Evolutionary conservation across 129 eudicot genomes (phyloP), one percentile per base, ranked within the genome.

Genomic region (Kitagawia praeruptora): DNA sequence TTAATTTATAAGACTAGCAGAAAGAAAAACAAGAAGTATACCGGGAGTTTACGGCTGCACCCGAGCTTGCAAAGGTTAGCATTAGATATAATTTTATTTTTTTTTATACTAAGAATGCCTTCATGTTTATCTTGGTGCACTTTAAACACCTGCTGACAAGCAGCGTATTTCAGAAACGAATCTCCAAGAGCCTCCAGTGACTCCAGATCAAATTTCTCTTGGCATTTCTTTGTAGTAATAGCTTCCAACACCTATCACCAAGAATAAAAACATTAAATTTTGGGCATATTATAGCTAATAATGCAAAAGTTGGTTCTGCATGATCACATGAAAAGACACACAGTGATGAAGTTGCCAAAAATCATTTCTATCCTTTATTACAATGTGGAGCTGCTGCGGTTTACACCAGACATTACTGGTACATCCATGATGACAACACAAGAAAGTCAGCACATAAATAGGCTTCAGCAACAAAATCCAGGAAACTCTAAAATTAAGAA

Each of bases 161-260:
- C 88, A 82, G 94, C 92, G 73, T 95, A 95, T 74, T 95, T 95
- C 0, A 95, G 79, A 84, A 92, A 95, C 0, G 98, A 95, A 77
- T 95, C 98, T 5, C 98, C 98, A 56, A 95, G 88, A 75, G 97
- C 89, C 89, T 92, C 98, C 25, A 95, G 80, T 44, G 98, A 95
- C 82, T 95, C 97, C 73, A 95, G 79, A 85, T 90, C 89, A 79
- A 86, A 82, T 10, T 70, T 77, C 83, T 95, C 98, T 76, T 80
- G 90, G 85, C 98, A 95, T 54, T 84, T 83, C 64, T 90, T 95
- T 0, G 98, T 89, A 14, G 98, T 95, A 8, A 92, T 85, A 37
- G 96, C 97, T 78, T 95, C 98, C 89, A 95, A 82, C 49, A 95
- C 85, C 98, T 74, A 13, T 14, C 5, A 45, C 34, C 23, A 25